Base-by-base conservation (phyloP, 306 rosid genomes). In the Fragaria ananassa region DNA sequence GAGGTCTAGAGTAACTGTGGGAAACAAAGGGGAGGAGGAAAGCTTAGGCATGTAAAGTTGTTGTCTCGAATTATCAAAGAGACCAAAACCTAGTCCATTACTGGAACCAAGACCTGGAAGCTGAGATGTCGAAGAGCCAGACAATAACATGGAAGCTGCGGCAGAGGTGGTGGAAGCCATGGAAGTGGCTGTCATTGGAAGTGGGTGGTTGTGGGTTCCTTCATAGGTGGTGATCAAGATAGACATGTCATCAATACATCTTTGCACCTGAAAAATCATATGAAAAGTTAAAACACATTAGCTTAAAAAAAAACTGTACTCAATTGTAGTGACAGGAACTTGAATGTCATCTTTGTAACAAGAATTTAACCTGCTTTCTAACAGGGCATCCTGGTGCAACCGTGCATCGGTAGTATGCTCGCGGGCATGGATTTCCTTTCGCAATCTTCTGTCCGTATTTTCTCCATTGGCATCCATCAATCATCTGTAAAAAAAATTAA, bases 381-480 rank as follows among this genome's bases (percentile, higher is more conserved):
- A 87, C 93, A 2, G 97, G 92, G 57, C 97, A 91, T 29, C 87
- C 67, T 37, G 89, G 86, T 70, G 89, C 86, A 62, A 91, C 89
- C 3, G 97, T 86, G 78, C 97, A 91, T 37, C 97, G 91, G 77
- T 91, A 91, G 60, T 91, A 91, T 11, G 97, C 92, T 35, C 93
- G 78, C 4, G 97, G 97, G 83, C 93, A 87, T 68, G 93, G 97
- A 79, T 91, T 91, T 68, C 89, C 94, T 81, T 89, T 91, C 17
- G 97, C 83, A 65, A 86, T 83, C 74, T 91, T 91, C 76, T 91
- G 97, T 51, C 97, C 97, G 70, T 91, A 91, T 83, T 91, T 91
- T 35, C 97, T 89, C 97, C 97, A 91, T 21, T 91, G 97, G 62
- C 97, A 91, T 69, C 93, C 93, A 87, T 91, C 97, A 75, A 73